Conservation (phyloP, 208 protist species). For the Borovskyia barvae region DNA sequence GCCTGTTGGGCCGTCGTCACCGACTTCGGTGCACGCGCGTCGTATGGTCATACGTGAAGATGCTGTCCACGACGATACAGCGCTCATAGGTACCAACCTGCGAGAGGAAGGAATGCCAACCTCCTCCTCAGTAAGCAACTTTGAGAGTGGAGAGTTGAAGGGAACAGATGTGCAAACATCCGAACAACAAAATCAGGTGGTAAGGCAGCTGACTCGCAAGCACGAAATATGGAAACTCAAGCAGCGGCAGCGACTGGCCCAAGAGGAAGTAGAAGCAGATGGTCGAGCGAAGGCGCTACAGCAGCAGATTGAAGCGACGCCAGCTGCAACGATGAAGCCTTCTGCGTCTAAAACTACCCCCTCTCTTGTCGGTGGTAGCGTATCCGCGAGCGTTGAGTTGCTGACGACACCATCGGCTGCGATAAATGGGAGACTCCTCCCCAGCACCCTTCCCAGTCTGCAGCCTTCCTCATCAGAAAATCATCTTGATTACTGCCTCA, state of each 20-base stretch:
- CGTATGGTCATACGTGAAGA: constrained; percentile 16
- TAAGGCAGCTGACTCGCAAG: constrained; percentile 50
- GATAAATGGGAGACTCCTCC: too few species aligned
- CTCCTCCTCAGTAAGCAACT: background rate
- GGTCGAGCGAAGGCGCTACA: constrained; percentile 17
- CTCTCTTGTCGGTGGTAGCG: too few species aligned
- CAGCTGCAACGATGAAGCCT: background rate
- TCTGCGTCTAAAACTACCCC: background rate
- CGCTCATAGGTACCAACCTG: constrained; percentile 16
- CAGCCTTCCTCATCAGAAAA: background rate
- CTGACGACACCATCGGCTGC: too few species aligned
- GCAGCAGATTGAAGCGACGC: constrained; percentile 3
- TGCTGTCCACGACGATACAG: constrained; percentile 18
- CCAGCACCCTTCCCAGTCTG: too few species aligned
- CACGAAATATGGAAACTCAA: constrained; percentile 82
- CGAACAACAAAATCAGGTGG: constrained; percentile 21
- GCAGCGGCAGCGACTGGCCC: constrained; percentile 48
- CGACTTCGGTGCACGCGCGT: constrained; percentile 18
- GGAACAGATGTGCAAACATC: background rate
- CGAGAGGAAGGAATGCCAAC: constrained; percentile 1
- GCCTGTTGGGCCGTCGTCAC: constrained; percentile 11
- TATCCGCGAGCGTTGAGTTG: too few species aligned
- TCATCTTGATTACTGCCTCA: too few species aligned
- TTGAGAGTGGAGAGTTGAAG: background rate
- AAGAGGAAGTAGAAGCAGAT: constrained; percentile 31